A percentile compares a stretch with the other conserved stretches of the same genome.
phyloP scores from a whole-genome alignment of 345 rosid species.

The Eutrema japonicum region DNA sequence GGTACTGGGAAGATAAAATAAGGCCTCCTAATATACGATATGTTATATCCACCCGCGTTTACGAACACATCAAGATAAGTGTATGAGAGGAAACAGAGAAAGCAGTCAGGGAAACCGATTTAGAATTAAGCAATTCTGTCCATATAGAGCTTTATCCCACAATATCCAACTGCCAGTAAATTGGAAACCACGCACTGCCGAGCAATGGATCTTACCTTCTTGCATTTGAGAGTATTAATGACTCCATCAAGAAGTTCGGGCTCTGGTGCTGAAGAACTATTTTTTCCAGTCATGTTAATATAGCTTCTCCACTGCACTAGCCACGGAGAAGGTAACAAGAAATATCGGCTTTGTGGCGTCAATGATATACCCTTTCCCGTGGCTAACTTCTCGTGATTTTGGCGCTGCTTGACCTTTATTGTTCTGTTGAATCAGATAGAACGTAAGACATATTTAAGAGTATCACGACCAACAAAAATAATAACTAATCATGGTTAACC shows the following conservation, averaged over 20 bases:
- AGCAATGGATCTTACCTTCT: constrained; percentile 64
- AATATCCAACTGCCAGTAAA: constrained; percentile 23
- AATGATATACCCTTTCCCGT: constrained; percentile 66
- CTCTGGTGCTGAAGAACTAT: constrained; percentile 56
- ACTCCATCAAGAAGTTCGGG: constrained; percentile 72
- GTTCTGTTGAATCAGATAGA: constrained; percentile 62
- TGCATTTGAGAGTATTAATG: constrained; percentile 71
- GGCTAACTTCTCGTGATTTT: constrained; percentile 86
- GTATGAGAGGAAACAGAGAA: constrained; percentile 28
- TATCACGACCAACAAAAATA: constrained; percentile 15
- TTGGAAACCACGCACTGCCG: constrained; percentile 15
- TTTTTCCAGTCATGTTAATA: constrained; percentile 72
- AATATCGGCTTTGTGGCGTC: constrained; percentile 61
- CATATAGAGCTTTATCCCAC: constrained; percentile 16
- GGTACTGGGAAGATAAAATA: constrained; percentile 2
- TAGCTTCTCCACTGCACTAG: constrained; percentile 83
- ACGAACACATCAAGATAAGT: constrained; percentile 10
- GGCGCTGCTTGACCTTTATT: constrained; percentile 77
- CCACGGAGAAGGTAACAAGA: constrained; percentile 84
- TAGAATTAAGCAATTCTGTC: constrained; percentile 6
- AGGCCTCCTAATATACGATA: constrained; percentile 17
- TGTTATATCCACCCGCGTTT: constrained; percentile 5
- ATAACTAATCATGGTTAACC: constrained; percentile 55
- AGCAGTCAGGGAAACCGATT: constrained; percentile 8
- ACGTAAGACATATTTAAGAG: constrained; percentile 38